These are phyloP conservation scores for Fusarium algeriense DNA, from an alignment of 2,329 filamentous ascomycete species.

Conservation along the genomic window DNA sequence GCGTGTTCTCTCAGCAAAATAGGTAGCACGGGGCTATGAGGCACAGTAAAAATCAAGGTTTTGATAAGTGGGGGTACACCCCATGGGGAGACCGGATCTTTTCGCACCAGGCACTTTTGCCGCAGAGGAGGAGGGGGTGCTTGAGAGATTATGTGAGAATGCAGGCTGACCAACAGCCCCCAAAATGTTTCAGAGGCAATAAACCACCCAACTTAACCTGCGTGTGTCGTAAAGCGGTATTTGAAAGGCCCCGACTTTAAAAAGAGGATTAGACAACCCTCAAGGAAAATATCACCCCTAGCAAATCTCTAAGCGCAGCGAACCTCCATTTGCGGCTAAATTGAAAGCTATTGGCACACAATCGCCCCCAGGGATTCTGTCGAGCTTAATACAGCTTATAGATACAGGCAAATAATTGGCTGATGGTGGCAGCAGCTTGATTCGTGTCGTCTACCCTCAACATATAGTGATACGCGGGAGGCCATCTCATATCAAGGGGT, in stretches of 20 bases:
- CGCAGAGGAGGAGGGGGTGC: background rate
- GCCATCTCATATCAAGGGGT: background rate
- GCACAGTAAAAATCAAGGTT: background rate
- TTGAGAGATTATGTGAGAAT: background rate
- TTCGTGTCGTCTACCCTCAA: background rate
- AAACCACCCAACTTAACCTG: background rate
- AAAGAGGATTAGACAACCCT: background rate
- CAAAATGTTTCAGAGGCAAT: background rate
- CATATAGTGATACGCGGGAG: background rate
- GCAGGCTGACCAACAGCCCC: background rate
- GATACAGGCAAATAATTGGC: background rate
- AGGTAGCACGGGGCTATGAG: background rate
- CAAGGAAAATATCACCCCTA: background rate
- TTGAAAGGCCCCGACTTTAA: background rate
- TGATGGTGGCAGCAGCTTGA: background rate
- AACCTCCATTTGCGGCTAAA: background rate
- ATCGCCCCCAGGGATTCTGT: background rate
- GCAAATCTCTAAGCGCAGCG: background rate
- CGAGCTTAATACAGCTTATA: background rate
- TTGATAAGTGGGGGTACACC: background rate
- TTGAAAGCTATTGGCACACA: background rate
- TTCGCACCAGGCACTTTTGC: background rate
- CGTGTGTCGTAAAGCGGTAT: background rate
- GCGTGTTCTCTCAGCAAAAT: background rate
- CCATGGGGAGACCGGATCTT: background rate